Base-by-base conservation (phyloP, 805 yeast species). In the Metschnikowia anglica region DNA sequence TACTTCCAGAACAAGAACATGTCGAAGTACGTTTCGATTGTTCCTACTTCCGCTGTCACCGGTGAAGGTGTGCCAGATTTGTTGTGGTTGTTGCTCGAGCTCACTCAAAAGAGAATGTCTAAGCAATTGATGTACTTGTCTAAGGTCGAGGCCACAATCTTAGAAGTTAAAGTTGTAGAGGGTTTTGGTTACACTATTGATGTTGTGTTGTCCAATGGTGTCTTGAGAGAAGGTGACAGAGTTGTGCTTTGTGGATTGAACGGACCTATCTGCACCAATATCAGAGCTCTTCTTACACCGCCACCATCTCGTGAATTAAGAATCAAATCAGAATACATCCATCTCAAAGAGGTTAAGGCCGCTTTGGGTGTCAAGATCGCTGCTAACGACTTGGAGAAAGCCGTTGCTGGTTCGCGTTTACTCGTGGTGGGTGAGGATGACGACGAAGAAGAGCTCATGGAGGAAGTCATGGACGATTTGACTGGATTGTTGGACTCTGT, bases 11-110 rank as follows among this genome's bases (percentile, higher is more conserved):
- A 93, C 79, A 86, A 85, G 68, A 93, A 91, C 73, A 72, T 91
- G 78, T 72, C 97, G 43, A 88, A 89, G 65, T 88, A 83, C 60
- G 99, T 93, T 43, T 89, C 97, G 27, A 85, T 93, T 58, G 96
- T 93, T 34, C 99, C 99, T 56, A 93, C 99, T 15, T 91, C 98
- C 49, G 99, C 99, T 43, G 95, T 90, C 34, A 90, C 97, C 11
- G 99, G 99, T 66, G 99, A 93, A 72, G 99, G 99, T 86, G 95
- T 93, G 57, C 99, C 99, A 38, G 99, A 93, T 80, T 77, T 93
- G 72, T 80, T 93, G 61, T 89, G 97, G 91, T 78, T 93, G 66
- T 74, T 93, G 61, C 77, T 93, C 58, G 98, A 93, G 69, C 79
- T 93, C 59, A 93, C 99, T 12, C 98, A 93, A 72, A 86, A 88